These are phyloP conservation scores for Xylaria cubensis DNA, from an alignment of 495 filamentous ascomycete species.

Conservation along the genomic window DNA sequence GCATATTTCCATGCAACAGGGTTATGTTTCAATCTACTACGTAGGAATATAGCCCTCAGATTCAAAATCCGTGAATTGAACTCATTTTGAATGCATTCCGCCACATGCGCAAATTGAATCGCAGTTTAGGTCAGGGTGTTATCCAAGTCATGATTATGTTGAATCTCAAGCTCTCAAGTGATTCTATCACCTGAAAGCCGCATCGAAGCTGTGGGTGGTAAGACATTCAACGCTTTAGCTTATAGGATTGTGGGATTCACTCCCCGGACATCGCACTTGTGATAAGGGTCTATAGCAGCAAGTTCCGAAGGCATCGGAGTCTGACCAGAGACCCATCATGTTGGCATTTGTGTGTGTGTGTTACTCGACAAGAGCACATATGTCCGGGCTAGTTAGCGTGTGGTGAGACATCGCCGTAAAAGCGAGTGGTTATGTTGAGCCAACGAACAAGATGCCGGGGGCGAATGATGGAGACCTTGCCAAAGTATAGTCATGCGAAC, in stretches of 20 bases:
- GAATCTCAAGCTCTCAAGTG: neutral
- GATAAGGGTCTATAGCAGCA: constrained; percentile 10
- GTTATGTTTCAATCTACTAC: neutral
- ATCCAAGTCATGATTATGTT: neutral
- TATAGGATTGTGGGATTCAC: constrained; percentile 3
- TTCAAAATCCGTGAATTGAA: neutral
- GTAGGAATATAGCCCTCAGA: neutral
- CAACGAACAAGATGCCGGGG: neutral
- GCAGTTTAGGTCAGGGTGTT: neutral
- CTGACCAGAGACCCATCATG: neutral
- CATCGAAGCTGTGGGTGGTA: neutral
- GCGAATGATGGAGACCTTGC: neutral
- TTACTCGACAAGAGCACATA: neutral
- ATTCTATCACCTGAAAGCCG: neutral
- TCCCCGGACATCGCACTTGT: neutral
- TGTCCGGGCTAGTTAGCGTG: neutral
- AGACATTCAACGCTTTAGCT: neutral
- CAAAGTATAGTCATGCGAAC: neutral
- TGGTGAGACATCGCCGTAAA: neutral
- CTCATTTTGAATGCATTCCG: neutral
- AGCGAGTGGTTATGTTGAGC: neutral
- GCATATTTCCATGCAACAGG: constrained; percentile 1
- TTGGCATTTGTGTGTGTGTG: neutral
- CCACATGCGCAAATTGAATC: neutral
- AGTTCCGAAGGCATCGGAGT: neutral